These are phyloP conservation scores for Erodium moschatum DNA, from an alignment of 441 rosid species.

Conservation along the genomic window DNA sequence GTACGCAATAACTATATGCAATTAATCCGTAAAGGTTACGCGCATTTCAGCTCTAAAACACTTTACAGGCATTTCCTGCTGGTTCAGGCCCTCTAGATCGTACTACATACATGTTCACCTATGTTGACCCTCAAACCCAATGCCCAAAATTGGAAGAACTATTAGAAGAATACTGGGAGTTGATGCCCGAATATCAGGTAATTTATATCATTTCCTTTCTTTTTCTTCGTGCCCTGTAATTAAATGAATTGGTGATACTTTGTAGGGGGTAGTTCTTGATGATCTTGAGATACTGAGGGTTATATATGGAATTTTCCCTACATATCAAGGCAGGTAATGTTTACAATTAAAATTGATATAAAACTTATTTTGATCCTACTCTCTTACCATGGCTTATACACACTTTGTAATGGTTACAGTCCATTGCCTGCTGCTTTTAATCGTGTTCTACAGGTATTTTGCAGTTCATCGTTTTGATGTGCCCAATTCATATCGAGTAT, in stretches of 20 bases:
- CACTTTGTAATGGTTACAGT: constrained; percentile 38
- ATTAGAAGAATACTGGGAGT: constrained; percentile 79
- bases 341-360: constrained; percentile 2
- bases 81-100: constrained; percentile 87
- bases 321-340: constrained; percentile 62
- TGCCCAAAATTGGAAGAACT: constrained; percentile 77
- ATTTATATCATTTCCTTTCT: constrained; percentile 9
- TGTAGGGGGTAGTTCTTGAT: constrained; percentile 65
- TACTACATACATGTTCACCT: constrained; percentile 91
- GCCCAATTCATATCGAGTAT: constrained; percentile 10
- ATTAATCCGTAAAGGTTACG: not conserved
- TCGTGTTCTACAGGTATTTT: constrained; percentile 78
- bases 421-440: constrained; percentile 84
- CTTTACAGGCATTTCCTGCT: constrained; percentile 84
- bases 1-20: no score
- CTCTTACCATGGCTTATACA: not conserved
- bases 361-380: constrained; percentile 13
- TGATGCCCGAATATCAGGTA: constrained; percentile 93
- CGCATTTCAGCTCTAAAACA: constrained; percentile 17
- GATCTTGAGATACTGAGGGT: constrained; percentile 72
- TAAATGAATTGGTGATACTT: constrained; percentile 10
- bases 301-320: constrained; percentile 87
- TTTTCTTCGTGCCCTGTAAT: not conserved
- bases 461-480: not conserved
- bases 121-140: constrained; percentile 69